Conservation (phyloP, 2,329 filamentous ascomycete genomes). For the Capronia americana region DNA sequence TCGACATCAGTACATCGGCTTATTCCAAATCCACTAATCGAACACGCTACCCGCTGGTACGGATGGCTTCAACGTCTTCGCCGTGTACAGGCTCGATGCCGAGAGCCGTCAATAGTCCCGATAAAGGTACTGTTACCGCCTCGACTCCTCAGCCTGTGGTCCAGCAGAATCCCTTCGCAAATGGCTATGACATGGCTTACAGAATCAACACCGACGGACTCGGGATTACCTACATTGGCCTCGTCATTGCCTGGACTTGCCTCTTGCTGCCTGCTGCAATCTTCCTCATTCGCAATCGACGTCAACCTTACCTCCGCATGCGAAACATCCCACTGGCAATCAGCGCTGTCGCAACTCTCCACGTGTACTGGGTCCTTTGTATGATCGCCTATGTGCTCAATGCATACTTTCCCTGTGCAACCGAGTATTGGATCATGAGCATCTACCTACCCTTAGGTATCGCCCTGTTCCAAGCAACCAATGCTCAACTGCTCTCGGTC, state of each 20-base stretch:
- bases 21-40: constrained; percentile 27
- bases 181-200: constrained; percentile 37
- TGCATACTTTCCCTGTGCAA: constrained; percentile 54
- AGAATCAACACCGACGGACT: constrained; percentile 40
- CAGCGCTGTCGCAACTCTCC: constrained; percentile 47
- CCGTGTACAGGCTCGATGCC: constrained; percentile 25
- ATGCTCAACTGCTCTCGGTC: constrained; percentile 65
- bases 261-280: constrained; percentile 43
- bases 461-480: constrained; percentile 69
- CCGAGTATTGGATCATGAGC: constrained; percentile 72
- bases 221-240: constrained; percentile 37
- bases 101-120: constrained; percentile 27
- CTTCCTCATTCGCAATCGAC: constrained; percentile 45
- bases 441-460: constrained; percentile 69
- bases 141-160: constrained; percentile 4
- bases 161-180: constrained; percentile 20
- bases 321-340: constrained; percentile 49
- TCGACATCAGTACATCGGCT: constrained; percentile 19
- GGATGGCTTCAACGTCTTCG: constrained; percentile 32
- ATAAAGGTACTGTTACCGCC: constrained; percentile 9
- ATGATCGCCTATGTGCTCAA: constrained; percentile 48
- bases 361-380: constrained; percentile 47
- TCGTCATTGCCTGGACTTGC: constrained; percentile 44
- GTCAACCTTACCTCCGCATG: constrained; percentile 47
- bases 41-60: constrained; percentile 33